Base-by-base conservation (phyloP, 2,329 filamentous ascomycete genomes). In the Fusarium tupiense region DNA sequence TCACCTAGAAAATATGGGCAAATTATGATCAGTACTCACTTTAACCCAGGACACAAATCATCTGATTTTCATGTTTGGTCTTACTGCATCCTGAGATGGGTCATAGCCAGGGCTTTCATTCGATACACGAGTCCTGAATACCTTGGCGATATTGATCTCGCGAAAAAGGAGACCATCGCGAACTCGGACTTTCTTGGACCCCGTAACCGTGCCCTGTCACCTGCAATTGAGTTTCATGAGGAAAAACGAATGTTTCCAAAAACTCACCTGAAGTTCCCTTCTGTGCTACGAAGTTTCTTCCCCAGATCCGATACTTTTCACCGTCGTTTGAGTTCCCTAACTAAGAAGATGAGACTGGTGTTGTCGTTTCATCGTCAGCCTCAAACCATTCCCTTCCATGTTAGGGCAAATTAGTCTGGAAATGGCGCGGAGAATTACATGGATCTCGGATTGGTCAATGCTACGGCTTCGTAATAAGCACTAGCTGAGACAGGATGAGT, bases 351-450 rank as follows among this genome's bases (percentile, higher is more conserved):
- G 52, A 44, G 40, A 50, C 59, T 69, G 50, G 53, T 35, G 35
- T 53, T 65, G 40, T 53, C 38, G 71, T 74, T 74, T 72, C 72
- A 74, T 38, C 60, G 26, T 72, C 49, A 69, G 61, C 62, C 61
- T 73, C 56, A 65, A 64, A 50, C 52, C 58, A 52, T 63, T 50
- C 24, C 24, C 52, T 31, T 41, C 44, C 44, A 50, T 47, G 29
- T 59, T 61, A 63, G 54, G 44, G 60, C 50, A 68, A 43, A 67
- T 67, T 59, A 57, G 57, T 41, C 46, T 54, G 31, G 41, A 49
- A 61, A 71, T 59, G 37, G 68, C 60, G 58, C 84, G 84, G 22
- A 88, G 83, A 14, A 87, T 82, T 24, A 57, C 64, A 64, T 68
- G 49, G 67, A 22, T 71, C 31, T 47, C 24, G 50, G 40, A 71